Conservation (phyloP, 805 yeast species). For the Candida incommunis region DNA sequence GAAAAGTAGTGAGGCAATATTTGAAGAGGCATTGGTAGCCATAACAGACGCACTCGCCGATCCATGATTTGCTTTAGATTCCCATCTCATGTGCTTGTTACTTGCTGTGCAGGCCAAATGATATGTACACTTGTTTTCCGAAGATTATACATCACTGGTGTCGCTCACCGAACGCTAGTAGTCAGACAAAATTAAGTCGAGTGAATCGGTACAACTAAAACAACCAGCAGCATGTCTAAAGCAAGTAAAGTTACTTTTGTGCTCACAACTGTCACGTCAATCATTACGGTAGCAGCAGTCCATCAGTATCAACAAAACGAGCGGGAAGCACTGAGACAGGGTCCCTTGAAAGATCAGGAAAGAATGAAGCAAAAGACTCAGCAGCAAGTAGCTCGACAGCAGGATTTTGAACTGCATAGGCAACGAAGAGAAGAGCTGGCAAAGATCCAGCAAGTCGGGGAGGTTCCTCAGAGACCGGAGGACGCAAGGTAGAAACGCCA, state of each 20-base stretch:
- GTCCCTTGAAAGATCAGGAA: conserved; percentile 73
- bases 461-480: background rate
- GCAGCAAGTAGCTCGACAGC: conserved; percentile 22
- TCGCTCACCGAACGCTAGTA: no score
- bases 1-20: no score
- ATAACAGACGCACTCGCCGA: no score
- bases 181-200: no score
- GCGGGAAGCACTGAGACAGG: conserved; percentile 59
- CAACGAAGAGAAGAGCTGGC: conserved; percentile 11
- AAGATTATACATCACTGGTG: no score
- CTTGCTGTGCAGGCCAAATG: no score
- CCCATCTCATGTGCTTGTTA: no score
- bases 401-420: conserved; percentile 17
- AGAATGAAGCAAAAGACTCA: conserved; percentile 37
- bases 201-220: no score
- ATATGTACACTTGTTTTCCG: no score
- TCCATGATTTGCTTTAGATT: no score
- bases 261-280: conserved; percentile 39
- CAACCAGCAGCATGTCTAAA: no score
- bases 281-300: conserved; percentile 52
- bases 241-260: conserved; percentile 68
- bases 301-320: conserved; percentile 60
- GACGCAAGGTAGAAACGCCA: background rate
- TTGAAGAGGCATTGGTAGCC: no score
- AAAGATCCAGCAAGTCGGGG: conserved; percentile 10